Base-by-base conservation (phyloP, 2,329 filamentous ascomycete species). In the Trematosphaeria pertusa region DNA sequence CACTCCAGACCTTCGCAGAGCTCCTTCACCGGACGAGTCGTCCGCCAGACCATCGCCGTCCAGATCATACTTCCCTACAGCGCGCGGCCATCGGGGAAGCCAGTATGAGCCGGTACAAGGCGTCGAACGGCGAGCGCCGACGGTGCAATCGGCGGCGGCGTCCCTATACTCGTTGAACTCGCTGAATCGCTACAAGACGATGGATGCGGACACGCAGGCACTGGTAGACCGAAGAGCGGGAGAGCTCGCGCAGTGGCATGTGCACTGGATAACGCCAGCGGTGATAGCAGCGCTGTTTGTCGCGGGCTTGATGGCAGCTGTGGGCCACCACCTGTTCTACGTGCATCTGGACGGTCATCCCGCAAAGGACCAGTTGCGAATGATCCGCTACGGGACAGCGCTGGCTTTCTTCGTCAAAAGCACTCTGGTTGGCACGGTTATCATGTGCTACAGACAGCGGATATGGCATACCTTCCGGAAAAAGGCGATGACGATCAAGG, bases 321-420 rank as follows among this genome's bases (percentile, higher is more conserved):
- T 71, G 8, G 65, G 61, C 1, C 70, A 73, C 40, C 70, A 73
- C 45, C 26, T 68, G 8, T 71, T 71, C 50, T 73, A 73, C 38
- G 28, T 20, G 4, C 50, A 52, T 14, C 49, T 73, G 33, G 50
- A 71, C 33, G 69, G 69, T 14, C 39, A 61, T 28, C 56, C 59
- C 5, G 64, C 69, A 0, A 52, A 52, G 17, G 45, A 67, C 19
- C 70, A 73, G 34, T 43, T 73, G 33, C 59, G 33, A 31, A 72
- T 67, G 63, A 59, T 70, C 3, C 50, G 70, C 17, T 69, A 69
- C 17, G 70, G 70, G 6, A 72, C 68, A 7, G 69, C 69, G 1
- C 38, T 73, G 46, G 69, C 69, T 3, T 73, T 71, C 43, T 73
- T 72, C 24, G 63, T 67, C 1, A 73, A 71, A 47, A 65, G 65